Percentiles rank a stretch among this genome's conserved stretches.
phyloP scores from a whole-genome alignment of 441 rosid genomes.

The Euphorbia schlechtendalii region DNA sequence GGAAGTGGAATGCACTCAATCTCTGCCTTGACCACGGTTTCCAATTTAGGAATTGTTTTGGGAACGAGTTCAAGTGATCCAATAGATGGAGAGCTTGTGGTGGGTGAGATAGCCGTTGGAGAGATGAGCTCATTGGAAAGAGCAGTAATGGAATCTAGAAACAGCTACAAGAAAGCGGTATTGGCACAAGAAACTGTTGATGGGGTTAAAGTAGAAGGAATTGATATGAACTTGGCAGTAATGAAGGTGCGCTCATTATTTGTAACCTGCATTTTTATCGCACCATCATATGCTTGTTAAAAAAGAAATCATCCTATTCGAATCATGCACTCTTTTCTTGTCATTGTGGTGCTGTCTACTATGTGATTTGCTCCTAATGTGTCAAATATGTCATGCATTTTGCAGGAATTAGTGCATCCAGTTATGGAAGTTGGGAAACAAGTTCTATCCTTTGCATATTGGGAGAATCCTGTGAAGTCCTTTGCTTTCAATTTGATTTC shows the following conservation, averaged over 20 bases:
- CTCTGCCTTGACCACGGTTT: conserved; percentile 70
- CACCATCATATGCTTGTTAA: too few relatives aligned
- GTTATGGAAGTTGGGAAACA: conserved; percentile 52
- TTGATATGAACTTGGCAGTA: conserved; percentile 87
- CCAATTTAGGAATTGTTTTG: conserved; percentile 53
- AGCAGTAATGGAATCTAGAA: conserved; percentile 69
- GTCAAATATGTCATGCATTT: conserved; percentile 9
- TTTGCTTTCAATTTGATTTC: conserved; percentile 58
- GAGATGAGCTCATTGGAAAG: conserved; percentile 69
- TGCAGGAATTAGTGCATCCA: conserved; percentile 78
- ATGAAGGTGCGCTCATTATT: too few relatives aligned
- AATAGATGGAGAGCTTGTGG: conserved; percentile 42
- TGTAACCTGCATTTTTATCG: too few relatives aligned
- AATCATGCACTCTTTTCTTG: too few relatives aligned
- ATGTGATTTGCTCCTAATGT: too few relatives aligned
- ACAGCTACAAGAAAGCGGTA: conserved; percentile 64
- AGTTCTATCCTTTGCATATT: conserved; percentile 48
- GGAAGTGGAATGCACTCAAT: conserved; percentile 56
- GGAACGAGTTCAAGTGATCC: conserved; percentile 49
- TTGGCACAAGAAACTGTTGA: conserved; percentile 74
- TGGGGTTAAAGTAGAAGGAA: conserved; percentile 88
- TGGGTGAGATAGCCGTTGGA: conserved; percentile 86
- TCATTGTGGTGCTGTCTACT: too few relatives aligned
- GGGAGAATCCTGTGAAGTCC: conserved; percentile 81
- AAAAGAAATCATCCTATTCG: too few relatives aligned